phyloP scores from a whole-genome alignment of 2,329 filamentous ascomycete genomes.

The Pseudocercospora fuligena region DNA sequence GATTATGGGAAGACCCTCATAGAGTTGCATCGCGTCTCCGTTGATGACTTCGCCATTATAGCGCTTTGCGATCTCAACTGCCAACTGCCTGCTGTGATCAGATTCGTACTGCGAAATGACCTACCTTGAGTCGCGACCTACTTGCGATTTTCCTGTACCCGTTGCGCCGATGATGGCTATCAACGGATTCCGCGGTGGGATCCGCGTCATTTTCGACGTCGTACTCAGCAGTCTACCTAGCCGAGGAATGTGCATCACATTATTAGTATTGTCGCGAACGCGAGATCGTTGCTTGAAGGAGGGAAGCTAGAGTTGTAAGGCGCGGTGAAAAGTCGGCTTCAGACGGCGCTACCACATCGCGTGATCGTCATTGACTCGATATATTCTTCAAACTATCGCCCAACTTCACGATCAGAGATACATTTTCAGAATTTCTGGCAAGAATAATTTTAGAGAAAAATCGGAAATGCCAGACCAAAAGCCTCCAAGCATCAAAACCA shows the following conservation, averaged over 20 bases:
- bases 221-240: neutral
- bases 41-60: conserved; percentile 96
- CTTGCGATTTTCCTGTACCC: conserved; percentile 91
- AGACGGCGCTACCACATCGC: neutral
- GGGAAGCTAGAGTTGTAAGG: neutral
- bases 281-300: neutral
- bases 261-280: neutral
- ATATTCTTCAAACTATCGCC: neutral
- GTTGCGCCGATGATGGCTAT: conserved; percentile 87
- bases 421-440: neutral
- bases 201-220: conserved; percentile 30
- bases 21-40: conserved; percentile 97
- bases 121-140: conserved; percentile 47
- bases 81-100: conserved; percentile 67
- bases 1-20: conserved; percentile 86
- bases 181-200: conserved; percentile 58
- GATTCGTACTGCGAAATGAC: conserved; percentile 21
- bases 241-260: neutral
- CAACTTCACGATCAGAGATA: neutral
- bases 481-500: conserved; percentile 70
- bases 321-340: neutral
- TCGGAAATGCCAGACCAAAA: conserved; percentile 35
- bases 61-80: conserved; percentile 79
- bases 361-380: neutral
- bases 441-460: neutral